phyloP scores from a whole-genome alignment of 768 basidiomycete genomes.

The Gloeostereum incarnatum region DNA sequence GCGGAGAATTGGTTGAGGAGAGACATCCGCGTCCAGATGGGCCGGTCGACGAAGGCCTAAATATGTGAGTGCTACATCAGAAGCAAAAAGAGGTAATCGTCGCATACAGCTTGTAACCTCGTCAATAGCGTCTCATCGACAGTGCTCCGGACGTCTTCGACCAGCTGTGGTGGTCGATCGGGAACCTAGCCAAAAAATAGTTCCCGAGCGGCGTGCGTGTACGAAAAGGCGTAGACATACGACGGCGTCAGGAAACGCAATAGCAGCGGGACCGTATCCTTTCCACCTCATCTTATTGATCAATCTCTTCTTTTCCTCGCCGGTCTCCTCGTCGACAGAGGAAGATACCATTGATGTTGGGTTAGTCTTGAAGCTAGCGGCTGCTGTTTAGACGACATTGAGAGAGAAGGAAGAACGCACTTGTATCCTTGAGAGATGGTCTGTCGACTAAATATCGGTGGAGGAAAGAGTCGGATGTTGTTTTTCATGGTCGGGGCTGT shows the following conservation, averaged over 20 bases:
- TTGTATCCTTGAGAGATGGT: conserved; percentile 74
- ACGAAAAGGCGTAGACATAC: conserved; percentile 20
- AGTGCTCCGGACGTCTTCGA: conserved; percentile 48
- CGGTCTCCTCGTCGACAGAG: conserved; percentile 62
- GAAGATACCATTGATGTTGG: conserved; percentile 63
- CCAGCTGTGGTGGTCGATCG: conserved; percentile 48
- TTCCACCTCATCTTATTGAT: conserved; percentile 86
- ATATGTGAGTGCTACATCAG: neutral
- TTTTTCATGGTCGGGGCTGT: conserved; percentile 25
- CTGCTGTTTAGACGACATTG: neutral
- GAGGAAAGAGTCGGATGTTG: conserved; percentile 73
- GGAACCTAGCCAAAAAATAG: conserved; percentile 41
- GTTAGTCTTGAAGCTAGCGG: conserved; percentile 68
- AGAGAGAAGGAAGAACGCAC: conserved; percentile 26
- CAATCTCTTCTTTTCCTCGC: conserved; percentile 73
- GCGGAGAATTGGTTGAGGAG: conserved; percentile 74
- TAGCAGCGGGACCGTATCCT: conserved; percentile 65
- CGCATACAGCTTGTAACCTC: conserved; percentile 42
- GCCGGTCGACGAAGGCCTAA: conserved; percentile 68
- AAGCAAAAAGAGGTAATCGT: neutral
- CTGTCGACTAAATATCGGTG: conserved; percentile 84
- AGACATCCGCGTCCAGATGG: conserved; percentile 85
- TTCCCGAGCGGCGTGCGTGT: neutral
- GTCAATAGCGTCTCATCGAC: conserved; percentile 46
- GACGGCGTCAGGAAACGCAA: conserved; percentile 53